These are phyloP conservation scores for Quercus gilva DNA, from an alignment of 306 rosid species.

Conservation along the genomic window DNA sequence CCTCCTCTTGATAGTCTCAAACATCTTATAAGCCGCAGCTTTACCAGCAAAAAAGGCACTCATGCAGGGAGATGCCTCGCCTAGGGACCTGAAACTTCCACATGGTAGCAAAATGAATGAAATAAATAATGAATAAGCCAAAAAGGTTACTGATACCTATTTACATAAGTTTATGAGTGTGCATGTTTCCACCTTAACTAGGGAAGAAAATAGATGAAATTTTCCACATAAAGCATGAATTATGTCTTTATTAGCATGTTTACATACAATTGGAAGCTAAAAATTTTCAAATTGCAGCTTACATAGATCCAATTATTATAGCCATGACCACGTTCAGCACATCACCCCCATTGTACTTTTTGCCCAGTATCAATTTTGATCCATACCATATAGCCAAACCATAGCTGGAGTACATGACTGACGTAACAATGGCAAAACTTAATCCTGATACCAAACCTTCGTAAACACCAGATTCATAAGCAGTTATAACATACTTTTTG, in stretches of 20 bases:
- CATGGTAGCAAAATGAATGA: not conserved
- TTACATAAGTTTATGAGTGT: too few relatives aligned
- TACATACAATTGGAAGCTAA: too few relatives aligned
- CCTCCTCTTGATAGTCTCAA: slow-evolving; percentile 44
- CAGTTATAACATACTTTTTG: slow-evolving; percentile 42
- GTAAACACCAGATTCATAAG: slow-evolving; percentile 61
- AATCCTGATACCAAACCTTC: slow-evolving; percentile 63
- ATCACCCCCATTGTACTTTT: slow-evolving; percentile 64
- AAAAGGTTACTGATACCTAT: too few relatives aligned
- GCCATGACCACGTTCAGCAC: slow-evolving; percentile 51
- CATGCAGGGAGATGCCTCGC: slow-evolving; percentile 53
- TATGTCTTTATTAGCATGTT: too few relatives aligned
- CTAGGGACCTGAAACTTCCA: slow-evolving; percentile 39
- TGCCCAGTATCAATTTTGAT: slow-evolving; percentile 59
- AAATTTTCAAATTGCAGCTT: slow-evolving; percentile 22
- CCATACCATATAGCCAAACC: slow-evolving; percentile 67
- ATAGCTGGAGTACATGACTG: slow-evolving; percentile 42
- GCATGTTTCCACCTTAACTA: too few relatives aligned
- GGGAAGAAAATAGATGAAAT: too few relatives aligned
- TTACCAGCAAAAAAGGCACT: slow-evolving; percentile 53
- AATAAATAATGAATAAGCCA: not conserved
- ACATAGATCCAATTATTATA: slow-evolving; percentile 62
- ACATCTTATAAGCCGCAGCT: slow-evolving; percentile 61
- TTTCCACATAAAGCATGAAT: too few relatives aligned
- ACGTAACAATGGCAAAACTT: slow-evolving; percentile 48